These are phyloP conservation scores for Neophaeococcomyces mojaviensis DNA, from an alignment of 2,329 filamentous ascomycete genomes.

Conservation along the genomic window DNA sequence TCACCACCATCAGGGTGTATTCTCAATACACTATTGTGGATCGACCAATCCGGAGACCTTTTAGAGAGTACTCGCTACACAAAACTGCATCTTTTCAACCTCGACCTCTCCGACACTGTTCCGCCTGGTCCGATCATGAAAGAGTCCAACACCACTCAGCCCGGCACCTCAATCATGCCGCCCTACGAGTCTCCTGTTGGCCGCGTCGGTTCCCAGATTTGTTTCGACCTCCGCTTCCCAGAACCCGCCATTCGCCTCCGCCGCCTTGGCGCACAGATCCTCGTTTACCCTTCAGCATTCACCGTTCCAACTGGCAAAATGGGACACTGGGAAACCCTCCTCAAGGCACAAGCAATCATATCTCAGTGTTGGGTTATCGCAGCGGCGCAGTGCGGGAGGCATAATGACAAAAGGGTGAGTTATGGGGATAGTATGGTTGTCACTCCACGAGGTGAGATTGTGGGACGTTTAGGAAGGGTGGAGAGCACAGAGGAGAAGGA, in stretches of 20 bases:
- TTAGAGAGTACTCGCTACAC: constrained; percentile 57
- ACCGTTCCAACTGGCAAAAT: constrained; percentile 75
- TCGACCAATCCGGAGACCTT: constrained; percentile 53
- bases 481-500: constrained; percentile 32
- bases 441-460: constrained; percentile 75
- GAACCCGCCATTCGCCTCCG: constrained; percentile 64
- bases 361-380: constrained; percentile 82
- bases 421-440: constrained; percentile 83
- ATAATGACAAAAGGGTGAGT: constrained; percentile 68
- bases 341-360: constrained; percentile 78
- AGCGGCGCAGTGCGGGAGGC: constrained; percentile 70
- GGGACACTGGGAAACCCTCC: constrained; percentile 69
- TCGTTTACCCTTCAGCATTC: constrained; percentile 86
- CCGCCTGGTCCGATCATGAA: constrained; percentile 47
- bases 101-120: constrained; percentile 43
- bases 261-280: constrained; percentile 60
- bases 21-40: constrained; percentile 61
- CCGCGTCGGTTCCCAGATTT: constrained; percentile 71
- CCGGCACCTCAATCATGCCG: constrained; percentile 52
- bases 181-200: constrained; percentile 71
- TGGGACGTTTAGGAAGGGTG: constrained; percentile 51
- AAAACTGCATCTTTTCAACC: constrained; percentile 87
- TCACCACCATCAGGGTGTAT: constrained; percentile 43
- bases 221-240: constrained; percentile 83
- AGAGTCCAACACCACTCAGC: constrained; percentile 62